These are phyloP conservation scores for Trichoderma brevicompactum DNA, from an alignment of 2,329 filamentous ascomycete genomes.

Conservation along the genomic window DNA sequence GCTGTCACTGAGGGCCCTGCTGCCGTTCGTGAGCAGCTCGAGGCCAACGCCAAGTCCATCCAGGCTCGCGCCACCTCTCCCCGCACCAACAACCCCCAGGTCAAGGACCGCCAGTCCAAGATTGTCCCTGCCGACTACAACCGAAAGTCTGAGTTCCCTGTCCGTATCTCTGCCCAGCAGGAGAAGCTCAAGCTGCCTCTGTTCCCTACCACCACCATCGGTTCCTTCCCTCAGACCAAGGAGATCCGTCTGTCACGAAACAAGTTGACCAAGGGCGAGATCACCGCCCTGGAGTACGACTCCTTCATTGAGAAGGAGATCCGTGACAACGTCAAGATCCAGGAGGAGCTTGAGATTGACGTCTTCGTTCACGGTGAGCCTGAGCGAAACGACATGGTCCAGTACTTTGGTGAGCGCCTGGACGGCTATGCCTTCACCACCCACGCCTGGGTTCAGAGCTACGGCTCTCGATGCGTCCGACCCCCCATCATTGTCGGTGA, in stretches of 20 bases:
- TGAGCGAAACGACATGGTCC: constrained; percentile 99
- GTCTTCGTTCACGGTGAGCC: constrained; percentile 99
- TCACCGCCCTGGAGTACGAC: constrained; percentile 90
- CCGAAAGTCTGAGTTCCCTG: constrained; percentile 87
- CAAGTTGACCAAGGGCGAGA: constrained; percentile 99
- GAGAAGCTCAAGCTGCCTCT: constrained; percentile 89
- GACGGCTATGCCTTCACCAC: constrained; percentile 98
- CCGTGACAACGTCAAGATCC: constrained; percentile 89
- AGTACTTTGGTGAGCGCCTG: constrained; percentile 98
- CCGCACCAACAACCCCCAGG: constrained; percentile 94
- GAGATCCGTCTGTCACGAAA: constrained; percentile 96
- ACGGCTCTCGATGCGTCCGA: constrained; percentile 97
- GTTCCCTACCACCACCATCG: constrained; percentile 99
- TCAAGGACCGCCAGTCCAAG: constrained; percentile 94
- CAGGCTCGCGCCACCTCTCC: constrained; percentile 88
- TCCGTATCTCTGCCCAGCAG: constrained; percentile 85
- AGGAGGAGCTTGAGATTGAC: constrained; percentile 96
- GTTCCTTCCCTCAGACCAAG: constrained; percentile 99
- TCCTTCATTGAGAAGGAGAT: constrained; percentile 99
- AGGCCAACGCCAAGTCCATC: constrained; percentile 95
- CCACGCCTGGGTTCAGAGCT: constrained; percentile 97
- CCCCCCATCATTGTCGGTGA: constrained; percentile 98
- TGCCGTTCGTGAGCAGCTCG: constrained; percentile 82
- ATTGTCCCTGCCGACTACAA: constrained; percentile 85
- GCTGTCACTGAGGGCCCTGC: constrained; percentile 92